These are phyloP conservation scores for Phytophthora pseudosyringae DNA, from an alignment of 352 stramenopile genomes.

Conservation along the genomic window DNA sequence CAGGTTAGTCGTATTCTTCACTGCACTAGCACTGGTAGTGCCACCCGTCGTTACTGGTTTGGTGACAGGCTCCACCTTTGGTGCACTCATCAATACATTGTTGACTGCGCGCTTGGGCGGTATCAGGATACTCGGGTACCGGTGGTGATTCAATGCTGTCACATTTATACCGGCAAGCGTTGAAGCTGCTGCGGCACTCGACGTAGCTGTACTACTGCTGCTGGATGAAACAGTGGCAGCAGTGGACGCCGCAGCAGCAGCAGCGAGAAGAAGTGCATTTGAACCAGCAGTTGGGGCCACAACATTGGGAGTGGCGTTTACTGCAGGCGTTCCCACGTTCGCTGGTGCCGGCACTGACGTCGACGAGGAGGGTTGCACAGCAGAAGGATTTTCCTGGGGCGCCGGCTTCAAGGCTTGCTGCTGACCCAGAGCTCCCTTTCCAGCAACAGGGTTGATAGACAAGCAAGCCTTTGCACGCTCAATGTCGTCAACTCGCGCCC, in stretches of 20 bases:
- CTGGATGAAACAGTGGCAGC: conserved; percentile 15
- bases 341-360: conserved; percentile 9
- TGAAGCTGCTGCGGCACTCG: conserved; percentile 17
- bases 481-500: conserved; percentile 74
- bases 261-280: conserved; percentile 31
- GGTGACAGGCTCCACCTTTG: conserved; percentile 17
- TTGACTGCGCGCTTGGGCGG: conserved; percentile 20
- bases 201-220: conserved; percentile 8
- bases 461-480: conserved; percentile 69
- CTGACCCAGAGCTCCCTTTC: conserved; percentile 18
- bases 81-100: conserved; percentile 23
- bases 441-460: conserved; percentile 34
- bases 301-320: conserved; percentile 9
- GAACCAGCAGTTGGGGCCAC: conserved; percentile 9
- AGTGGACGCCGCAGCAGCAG: conserved; percentile 20
- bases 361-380: conserved; percentile 6
- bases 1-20: conserved; percentile 8
- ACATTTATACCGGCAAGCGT: conserved; percentile 44
- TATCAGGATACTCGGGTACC: conserved; percentile 74
- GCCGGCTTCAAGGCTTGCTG: conserved; percentile 19
- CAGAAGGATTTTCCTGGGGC: conserved; percentile 11
- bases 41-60: conserved; percentile 10
- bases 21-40: conserved; percentile 14
- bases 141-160: conserved; percentile 46
- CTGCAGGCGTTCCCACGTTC: background rate